Evolutionary conservation across 2,329 filamentous ascomycete species (phyloP), one percentile per base, ranked within the genome.

Genomic region (Sporothrix variecibatus): DNA sequence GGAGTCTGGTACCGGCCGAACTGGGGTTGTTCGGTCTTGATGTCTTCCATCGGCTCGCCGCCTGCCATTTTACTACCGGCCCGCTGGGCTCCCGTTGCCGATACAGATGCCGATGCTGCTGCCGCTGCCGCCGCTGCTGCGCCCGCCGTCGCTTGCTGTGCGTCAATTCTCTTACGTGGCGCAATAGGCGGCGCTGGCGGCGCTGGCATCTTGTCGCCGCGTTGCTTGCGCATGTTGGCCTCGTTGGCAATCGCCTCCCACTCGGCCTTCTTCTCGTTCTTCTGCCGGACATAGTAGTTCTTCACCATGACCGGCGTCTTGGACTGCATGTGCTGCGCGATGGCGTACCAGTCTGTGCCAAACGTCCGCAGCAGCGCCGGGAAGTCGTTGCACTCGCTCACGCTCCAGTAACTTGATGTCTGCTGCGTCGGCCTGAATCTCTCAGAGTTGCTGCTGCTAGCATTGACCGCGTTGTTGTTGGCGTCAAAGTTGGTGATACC

Each of bases 261-360:
- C 70, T 91, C 89, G 2, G 83, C 81, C 77, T 88, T 89, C 53
- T 80, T 81, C 23, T 84, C 76, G 75, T 86, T 85, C 76, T 91
- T 90, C 78, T 91, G 88, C 4, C 90, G 86, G 31, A 87, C 85
- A 77, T 88, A 92, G 78, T 91, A 92, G 78, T 93, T 93, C 78
- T 92, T 91, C 31, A 92, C 93, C 93, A 96, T 96, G n/a, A 93
- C 92, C 73, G 92, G 88, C 23, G 93, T 95, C 83, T 95, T 95
- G 4, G 93, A 94, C 69, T 92, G 91, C 92, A 96, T 94, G 78
- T 94, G 90, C 71, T 86, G 86, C 56, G 93, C 92, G 81, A 95
- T 95, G 4, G 88, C 89, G 68, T 85, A 84, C 89, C 93, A 96
- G 80, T 96, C 93, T 20, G 91, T 94, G 74, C 93, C 93, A 83